Evolutionary conservation across 169 alveolate genomes (phyloP).

Genomic region (Ichthyophthirius multifiliis): DNA sequence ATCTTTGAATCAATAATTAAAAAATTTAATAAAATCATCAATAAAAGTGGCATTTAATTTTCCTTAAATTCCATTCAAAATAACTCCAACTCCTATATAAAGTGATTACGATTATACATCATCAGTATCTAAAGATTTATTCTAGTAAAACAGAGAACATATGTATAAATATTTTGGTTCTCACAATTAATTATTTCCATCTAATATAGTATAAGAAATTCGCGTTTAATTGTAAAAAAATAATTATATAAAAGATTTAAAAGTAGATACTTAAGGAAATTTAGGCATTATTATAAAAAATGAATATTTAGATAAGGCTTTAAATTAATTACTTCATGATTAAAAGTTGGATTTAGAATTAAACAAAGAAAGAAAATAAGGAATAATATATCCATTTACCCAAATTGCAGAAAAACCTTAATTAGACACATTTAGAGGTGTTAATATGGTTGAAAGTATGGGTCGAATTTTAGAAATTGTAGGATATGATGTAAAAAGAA

Average conservation of each 20-base stretch:
- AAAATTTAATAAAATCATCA: background rate
- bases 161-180: background rate
- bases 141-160: background rate
- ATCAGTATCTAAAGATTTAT: background rate
- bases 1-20: background rate
- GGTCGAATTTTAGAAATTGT: background rate
- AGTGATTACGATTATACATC: background rate
- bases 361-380: background rate
- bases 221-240: background rate
- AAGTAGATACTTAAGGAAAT: background rate
- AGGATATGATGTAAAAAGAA: background rate
- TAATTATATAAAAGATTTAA: background rate
- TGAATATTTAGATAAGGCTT: background rate
- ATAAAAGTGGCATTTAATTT: background rate
- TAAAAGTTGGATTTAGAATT: background rate
- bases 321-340: background rate
- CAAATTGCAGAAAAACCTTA: background rate
- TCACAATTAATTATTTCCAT: background rate
- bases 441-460: background rate
- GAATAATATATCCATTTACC: background rate
- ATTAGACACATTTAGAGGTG: background rate
- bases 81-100: background rate
- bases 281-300: background rate
- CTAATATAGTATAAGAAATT: background rate
- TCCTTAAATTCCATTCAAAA: background rate